Evolutionary conservation across 2,329 filamentous ascomycete genomes (phyloP).

Genomic region (Chrysosphaeria jannelii): DNA sequence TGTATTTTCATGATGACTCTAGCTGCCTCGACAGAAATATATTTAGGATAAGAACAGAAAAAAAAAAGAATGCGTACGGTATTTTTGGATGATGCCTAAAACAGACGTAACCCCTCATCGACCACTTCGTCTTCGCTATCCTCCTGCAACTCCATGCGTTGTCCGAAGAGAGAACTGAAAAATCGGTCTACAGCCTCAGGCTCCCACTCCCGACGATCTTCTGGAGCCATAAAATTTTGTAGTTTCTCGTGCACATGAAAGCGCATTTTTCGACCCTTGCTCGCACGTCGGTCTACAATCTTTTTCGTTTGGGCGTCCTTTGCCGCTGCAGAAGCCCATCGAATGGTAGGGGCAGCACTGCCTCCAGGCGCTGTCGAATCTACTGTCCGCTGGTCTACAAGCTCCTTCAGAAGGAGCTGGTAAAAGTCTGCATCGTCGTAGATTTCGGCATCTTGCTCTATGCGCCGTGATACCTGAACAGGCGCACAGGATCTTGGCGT

Average conservation of each 20-base stretch:
- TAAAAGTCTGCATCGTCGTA: conserved; percentile 95
- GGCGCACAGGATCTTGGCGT: conserved; percentile 52
- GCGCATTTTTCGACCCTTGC: conserved; percentile 77
- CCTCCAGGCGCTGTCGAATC: conserved; percentile 20
- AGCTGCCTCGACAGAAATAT: too few relatives aligned
- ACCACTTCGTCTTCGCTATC: conserved; percentile 8
- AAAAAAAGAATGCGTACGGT: too few relatives aligned
- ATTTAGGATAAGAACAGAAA: too few relatives aligned
- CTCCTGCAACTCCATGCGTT: conserved; percentile 34
- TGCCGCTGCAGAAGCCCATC: conserved; percentile 37
- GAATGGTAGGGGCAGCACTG: conserved; percentile 19
- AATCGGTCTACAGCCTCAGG: conserved; percentile 47
- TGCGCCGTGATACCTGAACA: conserved; percentile 26
- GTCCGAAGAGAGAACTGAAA: conserved; percentile 46
- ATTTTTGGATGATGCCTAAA: too few relatives aligned
- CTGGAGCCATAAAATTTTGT: conserved; percentile 90
- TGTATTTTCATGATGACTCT: too few relatives aligned
- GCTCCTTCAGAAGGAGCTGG: conserved; percentile 67
- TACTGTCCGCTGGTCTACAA: conserved; percentile 63
- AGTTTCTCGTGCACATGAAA: conserved; percentile 93
- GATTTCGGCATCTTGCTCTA: conserved; percentile 28
- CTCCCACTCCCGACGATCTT: conserved; percentile 57
- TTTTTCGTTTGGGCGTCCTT: conserved; percentile 57
- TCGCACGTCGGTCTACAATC: conserved; percentile 73
- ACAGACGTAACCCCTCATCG: conserved; percentile 23